Evolutionary conservation across 2,329 filamentous ascomycete genomes (phyloP).

Genomic region (Fusarium haematococcum): DNA sequence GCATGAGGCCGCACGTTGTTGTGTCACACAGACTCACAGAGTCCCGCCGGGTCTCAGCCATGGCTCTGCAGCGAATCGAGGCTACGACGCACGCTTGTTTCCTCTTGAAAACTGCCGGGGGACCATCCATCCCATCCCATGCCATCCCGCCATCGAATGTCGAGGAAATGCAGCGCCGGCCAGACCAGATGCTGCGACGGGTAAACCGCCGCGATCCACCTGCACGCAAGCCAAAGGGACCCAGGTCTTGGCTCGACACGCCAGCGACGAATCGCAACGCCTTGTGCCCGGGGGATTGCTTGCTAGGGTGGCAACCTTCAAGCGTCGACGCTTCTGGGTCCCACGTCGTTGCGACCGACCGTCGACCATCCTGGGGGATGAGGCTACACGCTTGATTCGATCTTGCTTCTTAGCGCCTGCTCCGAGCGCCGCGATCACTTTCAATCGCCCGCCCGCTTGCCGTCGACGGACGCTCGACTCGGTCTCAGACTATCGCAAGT

Average conservation of each 20-base stretch:
- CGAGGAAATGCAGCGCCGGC: constrained; percentile 24
- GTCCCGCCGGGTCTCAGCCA: constrained; percentile 5
- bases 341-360: constrained; percentile 12
- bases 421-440: constrained; percentile 25
- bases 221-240: constrained; percentile 39
- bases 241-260: constrained; percentile 34
- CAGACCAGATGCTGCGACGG: constrained; percentile 34
- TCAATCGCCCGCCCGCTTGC: constrained; percentile 25
- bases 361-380: constrained; percentile 31
- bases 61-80: constrained; percentile 14
- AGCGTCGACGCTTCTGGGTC: constrained; percentile 24
- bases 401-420: constrained; percentile 27
- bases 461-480: constrained; percentile 35
- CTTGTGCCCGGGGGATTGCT: constrained; percentile 23
- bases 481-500: constrained; percentile 33
- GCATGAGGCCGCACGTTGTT: constrained; percentile 42
- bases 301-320: constrained; percentile 31
- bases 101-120: constrained; percentile 25
- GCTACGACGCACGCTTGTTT: constrained; percentile 23
- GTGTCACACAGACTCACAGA: constrained; percentile 38
- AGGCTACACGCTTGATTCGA: constrained; percentile 30
- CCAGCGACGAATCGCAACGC: constrained; percentile 32
- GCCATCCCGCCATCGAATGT: constrained; percentile 25
- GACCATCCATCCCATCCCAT: constrained; percentile 9
- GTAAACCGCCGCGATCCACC: constrained; percentile 41